Conservation (phyloP, 768 basidiomycete species). For the Russula virescens region DNA sequence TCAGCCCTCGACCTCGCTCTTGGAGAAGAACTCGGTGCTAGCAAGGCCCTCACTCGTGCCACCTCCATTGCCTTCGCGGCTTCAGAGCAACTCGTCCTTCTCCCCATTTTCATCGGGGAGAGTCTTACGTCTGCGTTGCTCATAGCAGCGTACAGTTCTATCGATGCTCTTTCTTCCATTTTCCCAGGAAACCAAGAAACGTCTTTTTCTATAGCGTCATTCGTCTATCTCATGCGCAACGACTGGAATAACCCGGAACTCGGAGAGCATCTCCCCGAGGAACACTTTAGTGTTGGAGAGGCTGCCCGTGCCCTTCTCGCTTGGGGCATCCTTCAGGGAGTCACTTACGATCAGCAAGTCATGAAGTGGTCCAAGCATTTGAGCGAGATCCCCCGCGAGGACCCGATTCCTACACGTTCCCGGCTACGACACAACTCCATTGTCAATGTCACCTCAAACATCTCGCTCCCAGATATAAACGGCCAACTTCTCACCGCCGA, state of each 20-base stretch:
- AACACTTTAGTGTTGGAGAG: constrained; percentile 57
- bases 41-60: constrained; percentile 51
- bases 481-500: constrained; percentile 78
- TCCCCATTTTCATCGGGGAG: constrained; percentile 70
- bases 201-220: constrained; percentile 73
- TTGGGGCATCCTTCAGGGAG: constrained; percentile 76
- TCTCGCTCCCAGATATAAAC: constrained; percentile 57
- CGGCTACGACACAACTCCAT: constrained; percentile 38
- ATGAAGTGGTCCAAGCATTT: constrained; percentile 59
- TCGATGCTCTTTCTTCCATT: constrained; percentile 65
- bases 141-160: constrained; percentile 66
- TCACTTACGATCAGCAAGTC: constrained; percentile 79
- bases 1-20: constrained; percentile 62
- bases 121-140: constrained; percentile 72
- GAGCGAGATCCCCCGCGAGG: constrained; percentile 59
- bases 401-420: constrained; percentile 30
- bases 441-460: constrained; percentile 66
- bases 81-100: constrained; percentile 66
- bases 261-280: constrained; percentile 50
- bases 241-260: constrained; percentile 61
- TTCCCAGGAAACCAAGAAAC: constrained; percentile 75
- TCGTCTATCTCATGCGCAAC: constrained; percentile 71
- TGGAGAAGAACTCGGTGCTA: constrained; percentile 52
- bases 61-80: constrained; percentile 57
- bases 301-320: constrained; percentile 66